Conservation (phyloP, 2,329 filamentous ascomycete genomes). For the Aspergillus novofumigatus region DNA sequence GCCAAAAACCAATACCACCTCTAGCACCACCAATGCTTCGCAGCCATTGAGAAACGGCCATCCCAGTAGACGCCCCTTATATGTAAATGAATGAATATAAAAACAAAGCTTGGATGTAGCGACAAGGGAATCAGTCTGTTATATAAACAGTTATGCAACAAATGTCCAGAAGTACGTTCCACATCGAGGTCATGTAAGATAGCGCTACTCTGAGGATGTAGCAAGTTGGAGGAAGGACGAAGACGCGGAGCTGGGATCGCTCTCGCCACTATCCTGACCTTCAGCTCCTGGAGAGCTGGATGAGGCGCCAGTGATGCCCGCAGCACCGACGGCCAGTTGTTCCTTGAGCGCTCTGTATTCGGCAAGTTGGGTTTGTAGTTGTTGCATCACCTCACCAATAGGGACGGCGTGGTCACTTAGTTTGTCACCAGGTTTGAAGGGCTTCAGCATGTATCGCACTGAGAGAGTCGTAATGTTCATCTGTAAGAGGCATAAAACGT, state of each 20-base stretch:
- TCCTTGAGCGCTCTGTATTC: conserved; percentile 40
- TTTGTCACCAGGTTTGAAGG: conserved; percentile 57
- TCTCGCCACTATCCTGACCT: conserved; percentile 14
- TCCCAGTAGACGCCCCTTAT: conserved; percentile 23
- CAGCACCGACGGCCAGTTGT: conserved; percentile 29
- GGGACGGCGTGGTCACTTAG: conserved; percentile 72
- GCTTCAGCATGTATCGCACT: conserved; percentile 73
- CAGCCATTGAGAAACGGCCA: conserved; percentile 15
- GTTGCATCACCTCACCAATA: conserved; percentile 61
- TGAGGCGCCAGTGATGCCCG: conserved; percentile 19
- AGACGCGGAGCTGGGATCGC: conserved; percentile 20
- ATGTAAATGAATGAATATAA: conserved; percentile 7
- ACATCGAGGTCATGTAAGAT: conserved; percentile 7
- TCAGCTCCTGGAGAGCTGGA: conserved; percentile 12
- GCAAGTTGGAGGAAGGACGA: conserved; percentile 26
- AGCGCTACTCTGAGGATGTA: conserved; percentile 8
- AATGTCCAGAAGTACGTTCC: conserved; percentile 11
- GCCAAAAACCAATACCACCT: conserved; percentile 15
- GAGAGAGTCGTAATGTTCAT: conserved; percentile 75
- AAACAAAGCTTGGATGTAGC: conserved; percentile 6
- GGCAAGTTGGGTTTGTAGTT: conserved; percentile 38
- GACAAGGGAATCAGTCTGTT: not conserved
- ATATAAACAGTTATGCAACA: not conserved
- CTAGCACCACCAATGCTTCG: conserved; percentile 26
- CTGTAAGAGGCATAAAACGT: conserved; percentile 42